Base-by-base conservation (phyloP, 495 filamentous ascomycete genomes). In the Bryoglossum gracile region DNA sequence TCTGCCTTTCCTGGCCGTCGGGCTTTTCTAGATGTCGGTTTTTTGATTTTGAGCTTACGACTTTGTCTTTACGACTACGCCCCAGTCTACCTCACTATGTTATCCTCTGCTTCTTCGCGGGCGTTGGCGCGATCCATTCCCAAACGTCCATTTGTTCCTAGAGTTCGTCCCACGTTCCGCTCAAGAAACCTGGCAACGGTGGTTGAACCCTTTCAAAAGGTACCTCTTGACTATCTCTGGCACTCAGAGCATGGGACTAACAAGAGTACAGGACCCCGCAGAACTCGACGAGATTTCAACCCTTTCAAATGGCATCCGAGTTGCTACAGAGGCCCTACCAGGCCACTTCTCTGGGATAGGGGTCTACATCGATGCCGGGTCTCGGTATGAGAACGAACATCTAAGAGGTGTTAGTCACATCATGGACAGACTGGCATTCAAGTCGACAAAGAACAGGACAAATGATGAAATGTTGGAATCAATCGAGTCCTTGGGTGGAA, bases 331-430 rank as follows among this genome's bases (percentile, higher is more conserved):
- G 61, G 89, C 92, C 47, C 76, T 97, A 16, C 92, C 94, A 3
- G 92, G 94, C 28, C 87, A 89, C 60, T 99, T 99, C 68, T 86
- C 91, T 6, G 92, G 88, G 40, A 80, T 99, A 21, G 92, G 92
- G 43, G 90, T 99, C 23, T 99, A 95, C 67, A 81, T 99, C 66
- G 91, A 97, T 65, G 89, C 89, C 28, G 92, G 92, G 8, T 99
- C 92, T 25, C 80, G 92, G 50, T 97, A 94, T 67, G 92, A 99
- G 67, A 92, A 83, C 59, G 74, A 83, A 13, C 82, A 80, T 35
- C 68, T 97, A 37, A 80, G 87, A 41, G 92, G 92, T 23, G 88
- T 94, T 32, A 95, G 88, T 65, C 92, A 99, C 65, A 89, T 99
- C 44, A 85, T 95, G 71, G 92, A 99, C 65, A 80, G 92, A 13